A percentile compares a stretch with the other conserved stretches of the same genome.
Evolutionary conservation across 2,329 filamentous ascomycete genomes (phyloP).

Genomic region (Cladophialophora psammophila): DNA sequence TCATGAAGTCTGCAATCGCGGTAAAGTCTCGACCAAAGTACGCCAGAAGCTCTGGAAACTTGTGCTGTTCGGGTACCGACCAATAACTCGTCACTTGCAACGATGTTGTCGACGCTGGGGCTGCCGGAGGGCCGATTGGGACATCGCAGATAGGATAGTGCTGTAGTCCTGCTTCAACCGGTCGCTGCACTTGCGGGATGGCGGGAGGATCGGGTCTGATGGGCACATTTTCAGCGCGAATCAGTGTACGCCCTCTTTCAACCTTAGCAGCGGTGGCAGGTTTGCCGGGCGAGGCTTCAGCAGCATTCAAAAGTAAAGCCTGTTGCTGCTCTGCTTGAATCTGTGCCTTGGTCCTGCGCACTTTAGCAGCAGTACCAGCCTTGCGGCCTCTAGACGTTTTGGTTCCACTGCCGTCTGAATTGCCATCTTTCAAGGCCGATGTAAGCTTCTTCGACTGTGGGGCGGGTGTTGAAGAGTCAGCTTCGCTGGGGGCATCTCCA

Average conservation of each 20-base stretch:
- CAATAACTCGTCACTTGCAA: constrained; percentile 59
- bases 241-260: constrained; percentile 34
- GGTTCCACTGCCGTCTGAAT: constrained; percentile 42
- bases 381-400: constrained; percentile 39
- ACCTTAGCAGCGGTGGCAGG: constrained; percentile 11
- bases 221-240: constrained; percentile 32
- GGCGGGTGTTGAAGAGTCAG: constrained; percentile 45
- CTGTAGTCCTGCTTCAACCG: constrained; percentile 23
- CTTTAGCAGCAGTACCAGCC: constrained; percentile 37
- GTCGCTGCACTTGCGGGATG: constrained; percentile 23
- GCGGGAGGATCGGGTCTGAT: constrained; percentile 24
- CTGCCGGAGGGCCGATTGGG: constrained; percentile 9
- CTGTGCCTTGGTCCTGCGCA: constrained; percentile 40
- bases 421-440: constrained; percentile 40
- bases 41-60: constrained; percentile 54
- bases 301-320: constrained; percentile 18
- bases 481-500: constrained; percentile 45
- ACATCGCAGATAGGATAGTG: constrained; percentile 28
- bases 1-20: constrained; percentile 59
- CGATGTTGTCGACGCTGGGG: constrained; percentile 13
- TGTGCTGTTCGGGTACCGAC: constrained; percentile 59
- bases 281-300: constrained; percentile 36
- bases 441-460: constrained; percentile 42
- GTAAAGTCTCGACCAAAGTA: constrained; percentile 59
- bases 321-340: constrained; percentile 39